Percentiles rank a stretch among this genome's conserved stretches.
Conservation (phyloP, 2,329 filamentous ascomycete species). For the Ascochyta viciae-villosae region DNA sequence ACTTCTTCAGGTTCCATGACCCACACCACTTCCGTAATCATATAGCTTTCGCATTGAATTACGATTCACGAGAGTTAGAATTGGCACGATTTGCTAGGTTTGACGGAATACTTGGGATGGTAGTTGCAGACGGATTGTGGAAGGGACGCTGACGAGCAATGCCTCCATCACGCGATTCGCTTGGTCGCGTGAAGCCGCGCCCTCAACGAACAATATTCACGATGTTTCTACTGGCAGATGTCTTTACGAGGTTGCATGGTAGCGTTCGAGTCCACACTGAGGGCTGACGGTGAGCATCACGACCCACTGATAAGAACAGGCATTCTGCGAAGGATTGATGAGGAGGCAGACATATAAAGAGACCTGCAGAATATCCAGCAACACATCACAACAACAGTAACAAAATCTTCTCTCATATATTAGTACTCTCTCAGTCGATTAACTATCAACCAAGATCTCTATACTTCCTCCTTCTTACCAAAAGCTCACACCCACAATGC, state of each 20-base stretch:
- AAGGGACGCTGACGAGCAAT: background rate
- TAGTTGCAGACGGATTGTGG: background rate
- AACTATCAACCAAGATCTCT: background rate
- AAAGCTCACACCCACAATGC: constrained; percentile 9
- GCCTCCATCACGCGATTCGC: constrained; percentile 1
- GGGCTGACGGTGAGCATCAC: background rate
- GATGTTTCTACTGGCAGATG: background rate
- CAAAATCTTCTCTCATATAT: background rate
- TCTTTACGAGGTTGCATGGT: background rate
- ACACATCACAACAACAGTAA: background rate
- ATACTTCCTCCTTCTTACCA: background rate
- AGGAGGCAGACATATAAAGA: background rate
- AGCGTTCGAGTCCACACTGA: background rate
- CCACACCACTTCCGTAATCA: constrained; percentile 1
- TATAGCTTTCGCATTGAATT: background rate
- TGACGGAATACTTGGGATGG: background rate
- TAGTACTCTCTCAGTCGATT: background rate
- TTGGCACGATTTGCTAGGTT: background rate
- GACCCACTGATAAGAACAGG: too few relatives aligned
- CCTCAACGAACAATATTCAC: background rate
- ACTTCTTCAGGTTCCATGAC: background rate
- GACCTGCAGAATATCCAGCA: background rate
- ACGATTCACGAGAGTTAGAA: background rate
- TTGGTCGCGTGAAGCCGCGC: constrained; percentile 6
- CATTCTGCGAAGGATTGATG: background rate